A percentile compares a stretch with the other conserved stretches of the same genome.
Conservation (phyloP, 2,329 filamentous ascomycete species). For the Fusarium multiceps region DNA sequence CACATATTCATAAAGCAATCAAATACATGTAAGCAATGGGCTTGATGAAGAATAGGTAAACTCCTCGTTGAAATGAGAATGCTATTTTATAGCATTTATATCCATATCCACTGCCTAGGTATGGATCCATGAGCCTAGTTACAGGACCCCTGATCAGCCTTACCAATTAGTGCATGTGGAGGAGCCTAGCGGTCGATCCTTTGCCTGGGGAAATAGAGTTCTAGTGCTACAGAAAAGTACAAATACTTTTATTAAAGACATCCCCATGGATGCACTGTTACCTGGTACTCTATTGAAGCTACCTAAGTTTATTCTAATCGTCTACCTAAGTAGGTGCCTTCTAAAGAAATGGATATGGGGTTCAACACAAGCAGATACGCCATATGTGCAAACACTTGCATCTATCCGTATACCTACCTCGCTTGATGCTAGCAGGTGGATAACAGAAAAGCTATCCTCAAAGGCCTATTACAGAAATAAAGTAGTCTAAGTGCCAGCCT, state of each 20-base stretch:
- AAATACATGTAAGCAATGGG: too few relatives aligned
- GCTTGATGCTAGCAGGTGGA: neutral
- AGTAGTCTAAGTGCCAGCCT: neutral
- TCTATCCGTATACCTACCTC: neutral
- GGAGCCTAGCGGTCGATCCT: neutral
- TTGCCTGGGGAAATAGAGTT: neutral
- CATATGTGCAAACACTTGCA: neutral
- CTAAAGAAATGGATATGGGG: too few relatives aligned
- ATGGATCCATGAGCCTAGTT: neutral
- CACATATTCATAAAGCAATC: neutral
- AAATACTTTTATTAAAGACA: constrained; percentile 3
- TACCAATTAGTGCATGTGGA: constrained; percentile 19
- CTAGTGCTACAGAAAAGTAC: neutral
- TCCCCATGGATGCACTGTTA: neutral
- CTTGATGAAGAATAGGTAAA: too few relatives aligned
- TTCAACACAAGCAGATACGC: too few relatives aligned
- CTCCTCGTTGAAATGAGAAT: too few relatives aligned
- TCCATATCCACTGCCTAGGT: too few relatives aligned
- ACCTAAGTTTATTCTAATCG: too few relatives aligned
- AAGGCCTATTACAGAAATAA: neutral
- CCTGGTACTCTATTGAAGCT: too few relatives aligned
- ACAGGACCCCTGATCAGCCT: constrained; percentile 21
- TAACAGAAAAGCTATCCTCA: neutral
- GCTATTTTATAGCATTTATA: too few relatives aligned
- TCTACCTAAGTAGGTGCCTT: too few relatives aligned